phyloP scores from a whole-genome alignment of 768 basidiomycete species.

The Pulveroboletus sp. region DNA sequence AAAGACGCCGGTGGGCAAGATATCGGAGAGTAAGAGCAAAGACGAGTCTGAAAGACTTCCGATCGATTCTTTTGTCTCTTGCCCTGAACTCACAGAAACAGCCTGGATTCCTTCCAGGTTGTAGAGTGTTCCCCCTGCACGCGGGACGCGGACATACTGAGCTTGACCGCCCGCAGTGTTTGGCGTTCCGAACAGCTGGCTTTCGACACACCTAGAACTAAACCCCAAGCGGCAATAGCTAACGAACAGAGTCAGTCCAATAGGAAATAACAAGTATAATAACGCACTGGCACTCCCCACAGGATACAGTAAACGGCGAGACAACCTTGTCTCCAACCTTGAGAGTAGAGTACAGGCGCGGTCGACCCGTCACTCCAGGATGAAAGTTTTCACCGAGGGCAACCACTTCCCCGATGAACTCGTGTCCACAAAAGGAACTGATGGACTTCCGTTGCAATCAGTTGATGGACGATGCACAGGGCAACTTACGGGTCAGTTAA shows the following conservation, averaged over 20 bases:
- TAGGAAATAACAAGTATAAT: background rate
- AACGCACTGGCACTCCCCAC: conserved; percentile 81
- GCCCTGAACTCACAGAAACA: conserved; percentile 14
- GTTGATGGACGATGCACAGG: background rate
- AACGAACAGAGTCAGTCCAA: background rate
- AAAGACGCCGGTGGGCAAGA: conserved; percentile 78
- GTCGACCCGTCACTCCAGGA: conserved; percentile 44
- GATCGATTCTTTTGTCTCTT: conserved; percentile 35
- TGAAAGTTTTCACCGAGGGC: conserved; percentile 62
- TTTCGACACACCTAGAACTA: conserved; percentile 63
- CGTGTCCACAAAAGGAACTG: conserved; percentile 72
- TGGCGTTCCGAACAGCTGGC: conserved; percentile 65
- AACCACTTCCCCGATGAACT: conserved; percentile 72
- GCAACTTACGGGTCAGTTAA: conserved; percentile 49
- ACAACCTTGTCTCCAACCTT: conserved; percentile 75
- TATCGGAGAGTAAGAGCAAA: conserved; percentile 71
- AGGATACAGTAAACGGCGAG: conserved; percentile 78
- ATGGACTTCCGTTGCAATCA: background rate
- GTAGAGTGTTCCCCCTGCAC: conserved; percentile 76
- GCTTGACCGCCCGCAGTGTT: conserved; percentile 72
- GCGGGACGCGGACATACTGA: conserved; percentile 76
- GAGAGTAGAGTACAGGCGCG: conserved; percentile 59
- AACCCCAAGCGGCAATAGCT: conserved; percentile 75
- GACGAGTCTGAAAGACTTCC: conserved; percentile 57
- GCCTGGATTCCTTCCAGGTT: conserved; percentile 49